Conservation (phyloP, 2,329 filamentous ascomycete species). For the Aphanoascus verrucosus region DNA sequence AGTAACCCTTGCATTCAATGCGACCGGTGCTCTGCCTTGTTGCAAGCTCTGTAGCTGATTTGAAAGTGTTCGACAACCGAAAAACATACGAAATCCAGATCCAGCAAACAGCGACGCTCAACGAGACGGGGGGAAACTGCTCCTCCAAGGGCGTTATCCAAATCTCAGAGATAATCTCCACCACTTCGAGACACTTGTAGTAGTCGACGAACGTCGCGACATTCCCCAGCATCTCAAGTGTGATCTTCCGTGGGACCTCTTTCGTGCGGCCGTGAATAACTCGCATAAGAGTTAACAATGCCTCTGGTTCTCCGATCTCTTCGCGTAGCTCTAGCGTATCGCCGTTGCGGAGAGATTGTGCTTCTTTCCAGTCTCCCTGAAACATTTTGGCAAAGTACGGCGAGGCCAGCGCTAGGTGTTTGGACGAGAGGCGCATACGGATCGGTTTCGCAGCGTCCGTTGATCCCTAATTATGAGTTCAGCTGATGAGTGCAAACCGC, state of each 20-base stretch:
- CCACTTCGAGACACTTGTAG: conserved; percentile 17
- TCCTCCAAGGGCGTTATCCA: conserved; percentile 14
- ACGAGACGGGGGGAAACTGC: no score
- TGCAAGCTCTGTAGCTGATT: no score
- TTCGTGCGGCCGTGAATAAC: conserved; percentile 1
- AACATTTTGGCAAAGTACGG: background rate
- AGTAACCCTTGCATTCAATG: no score
- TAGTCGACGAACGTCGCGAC: conserved; percentile 18
- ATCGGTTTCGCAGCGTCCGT: no score
- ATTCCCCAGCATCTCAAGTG: conserved; percentile 11
- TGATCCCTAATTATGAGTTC: no score
- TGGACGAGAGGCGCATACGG: background rate
- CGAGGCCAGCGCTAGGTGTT: conserved; percentile 5
- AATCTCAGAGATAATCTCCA: conserved; percentile 12
- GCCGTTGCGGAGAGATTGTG: background rate
- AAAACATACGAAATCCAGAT: no score
- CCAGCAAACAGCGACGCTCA: no score
- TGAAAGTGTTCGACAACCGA: no score
- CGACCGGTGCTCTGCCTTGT: no score
- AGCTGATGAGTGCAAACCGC: no score
- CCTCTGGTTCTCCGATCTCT: background rate
- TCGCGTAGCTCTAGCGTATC: no score
- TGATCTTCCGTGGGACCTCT: background rate
- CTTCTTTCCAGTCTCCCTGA: conserved; percentile 1
- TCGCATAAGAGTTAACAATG: background rate